A percentile compares a stretch with the other conserved stretches of the same genome.
Evolutionary conservation across 2,329 filamentous ascomycete species (phyloP).

Genomic region (Neonectria hederae): DNA sequence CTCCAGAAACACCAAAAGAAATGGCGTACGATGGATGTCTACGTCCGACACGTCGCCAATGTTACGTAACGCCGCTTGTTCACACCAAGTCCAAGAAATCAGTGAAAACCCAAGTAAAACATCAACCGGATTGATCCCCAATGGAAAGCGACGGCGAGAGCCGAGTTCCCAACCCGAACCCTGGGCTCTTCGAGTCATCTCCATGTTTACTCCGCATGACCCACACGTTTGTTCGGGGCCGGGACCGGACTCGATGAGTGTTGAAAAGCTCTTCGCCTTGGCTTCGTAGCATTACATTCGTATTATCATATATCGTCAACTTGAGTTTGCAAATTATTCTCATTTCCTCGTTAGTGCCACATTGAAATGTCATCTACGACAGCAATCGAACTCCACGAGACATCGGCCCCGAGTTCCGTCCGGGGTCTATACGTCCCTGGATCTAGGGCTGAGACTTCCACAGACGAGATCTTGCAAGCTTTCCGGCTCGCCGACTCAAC

Average conservation of each 20-base stretch:
- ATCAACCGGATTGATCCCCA: neutral
- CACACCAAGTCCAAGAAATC: conserved; percentile 1
- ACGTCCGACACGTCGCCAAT: neutral
- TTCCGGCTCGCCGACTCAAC: conserved; percentile 56
- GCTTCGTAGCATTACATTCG: neutral
- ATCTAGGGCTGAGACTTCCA: neutral
- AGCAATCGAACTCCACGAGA: conserved; percentile 19
- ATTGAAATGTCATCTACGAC: conserved; percentile 14
- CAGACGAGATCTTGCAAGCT: conserved; percentile 48
- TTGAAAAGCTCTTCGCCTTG: neutral
- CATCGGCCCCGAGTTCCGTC: conserved; percentile 10
- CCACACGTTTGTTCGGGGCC: neutral
- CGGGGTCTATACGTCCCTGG: neutral
- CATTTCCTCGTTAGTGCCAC: neutral
- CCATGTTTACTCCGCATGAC: neutral
- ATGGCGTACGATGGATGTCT: neutral
- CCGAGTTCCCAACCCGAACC: neutral
- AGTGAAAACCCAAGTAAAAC: neutral
- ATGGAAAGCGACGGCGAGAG: conserved; percentile 4
- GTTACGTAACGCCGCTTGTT: neutral
- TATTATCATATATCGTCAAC: neutral
- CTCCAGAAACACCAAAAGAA: conserved; percentile 6
- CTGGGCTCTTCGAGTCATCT: neutral
- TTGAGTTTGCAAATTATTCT: neutral
- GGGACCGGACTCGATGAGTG: conserved; percentile 1